Conservation (phyloP, 2,329 filamentous ascomycete genomes). For the Exophiala aquamarina region DNA sequence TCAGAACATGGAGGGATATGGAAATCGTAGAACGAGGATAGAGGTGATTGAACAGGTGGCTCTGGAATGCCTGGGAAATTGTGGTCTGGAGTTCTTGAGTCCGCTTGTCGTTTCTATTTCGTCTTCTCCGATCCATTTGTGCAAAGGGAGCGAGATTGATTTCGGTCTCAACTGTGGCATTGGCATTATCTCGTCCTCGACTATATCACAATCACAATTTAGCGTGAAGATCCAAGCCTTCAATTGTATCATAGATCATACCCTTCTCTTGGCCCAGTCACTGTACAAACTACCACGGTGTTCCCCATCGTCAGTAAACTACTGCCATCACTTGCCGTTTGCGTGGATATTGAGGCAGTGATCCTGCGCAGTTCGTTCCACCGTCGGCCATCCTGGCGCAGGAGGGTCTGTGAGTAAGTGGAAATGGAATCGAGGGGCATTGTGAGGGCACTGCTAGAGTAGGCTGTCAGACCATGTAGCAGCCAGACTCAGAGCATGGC, state of each 20-base stretch:
- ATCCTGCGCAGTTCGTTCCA: conserved; percentile 96
- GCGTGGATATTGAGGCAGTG: conserved; percentile 85
- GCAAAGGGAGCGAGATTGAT: conserved; percentile 29
- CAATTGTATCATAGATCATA: conserved; percentile 6
- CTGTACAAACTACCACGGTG: conserved; percentile 92
- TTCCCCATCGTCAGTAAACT: conserved; percentile 96
- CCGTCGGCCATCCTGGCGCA: conserved; percentile 78
- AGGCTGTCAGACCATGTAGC: neutral
- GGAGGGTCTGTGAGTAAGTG: conserved; percentile 81
- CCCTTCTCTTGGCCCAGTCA: conserved; percentile 79
- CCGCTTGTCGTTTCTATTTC: conserved; percentile 26
- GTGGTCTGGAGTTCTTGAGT: conserved; percentile 73
- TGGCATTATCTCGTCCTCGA: conserved; percentile 27
- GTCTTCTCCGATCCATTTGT: conserved; percentile 26
- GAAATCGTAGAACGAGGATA: conserved; percentile 86
- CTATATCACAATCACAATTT: conserved; percentile 8
- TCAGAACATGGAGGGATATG: conserved; percentile 81
- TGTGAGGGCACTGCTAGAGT: conserved; percentile 21
- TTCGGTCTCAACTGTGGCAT: conserved; percentile 28
- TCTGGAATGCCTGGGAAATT: conserved; percentile 72
- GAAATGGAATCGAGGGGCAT: conserved; percentile 97
- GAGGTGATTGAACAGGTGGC: conserved; percentile 78
- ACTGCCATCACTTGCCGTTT: conserved; percentile 88
- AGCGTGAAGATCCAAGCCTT: no score
- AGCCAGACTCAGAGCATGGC: neutral